Conservation (phyloP, 345 rosid genomes). For the Salix exigua region DNA sequence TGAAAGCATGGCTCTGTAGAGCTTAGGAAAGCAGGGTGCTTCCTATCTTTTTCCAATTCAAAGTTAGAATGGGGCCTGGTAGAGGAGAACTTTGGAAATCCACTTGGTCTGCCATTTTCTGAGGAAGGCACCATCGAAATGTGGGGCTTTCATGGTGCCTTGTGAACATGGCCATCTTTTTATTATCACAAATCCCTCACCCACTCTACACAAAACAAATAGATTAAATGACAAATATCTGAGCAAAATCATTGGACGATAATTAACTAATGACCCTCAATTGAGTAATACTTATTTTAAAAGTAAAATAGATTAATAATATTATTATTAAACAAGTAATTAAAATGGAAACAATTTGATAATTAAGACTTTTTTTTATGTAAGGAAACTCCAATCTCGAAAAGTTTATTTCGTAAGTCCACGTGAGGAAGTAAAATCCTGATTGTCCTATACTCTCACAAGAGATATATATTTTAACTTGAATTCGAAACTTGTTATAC, state of each 20-base stretch:
- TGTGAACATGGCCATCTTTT: slow-evolving; percentile 8
- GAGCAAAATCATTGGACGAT: background rate
- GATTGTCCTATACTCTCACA: no score
- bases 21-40: background rate
- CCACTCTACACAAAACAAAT: background rate
- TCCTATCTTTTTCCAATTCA: background rate
- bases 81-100: background rate
- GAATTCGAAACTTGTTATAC: no score
- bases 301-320: no score
- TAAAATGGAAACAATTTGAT: no score
- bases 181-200: background rate
- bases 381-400: no score
- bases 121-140: background rate
- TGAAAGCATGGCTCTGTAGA: background rate
- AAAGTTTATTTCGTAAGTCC: no score
- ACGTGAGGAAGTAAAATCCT: no score
- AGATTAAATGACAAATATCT: background rate
- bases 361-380: no score
- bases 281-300: no score
- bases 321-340: no score
- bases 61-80: background rate
- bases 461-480: no score
- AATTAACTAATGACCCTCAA: no score
- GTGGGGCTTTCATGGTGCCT: slow-evolving; percentile 1
- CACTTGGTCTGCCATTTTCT: slow-evolving; percentile 7